These are phyloP conservation scores for Austroboletus festivus DNA, from an alignment of 768 basidiomycete species.

Conservation along the genomic window DNA sequence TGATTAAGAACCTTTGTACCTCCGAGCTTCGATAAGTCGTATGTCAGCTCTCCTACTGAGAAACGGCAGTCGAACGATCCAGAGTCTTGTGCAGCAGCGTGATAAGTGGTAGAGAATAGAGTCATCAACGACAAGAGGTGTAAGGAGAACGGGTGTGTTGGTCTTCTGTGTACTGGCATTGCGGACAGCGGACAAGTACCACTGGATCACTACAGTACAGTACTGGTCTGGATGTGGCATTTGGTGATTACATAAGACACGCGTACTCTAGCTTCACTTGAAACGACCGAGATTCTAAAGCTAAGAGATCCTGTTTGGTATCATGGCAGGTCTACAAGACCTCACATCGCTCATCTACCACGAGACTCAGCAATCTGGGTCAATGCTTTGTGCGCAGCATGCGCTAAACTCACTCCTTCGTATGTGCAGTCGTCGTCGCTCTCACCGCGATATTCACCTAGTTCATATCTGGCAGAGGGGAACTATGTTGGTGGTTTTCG, in stretches of 20 bases:
- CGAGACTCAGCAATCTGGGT: slow-evolving; percentile 72
- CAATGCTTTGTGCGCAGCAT: slow-evolving; percentile 86
- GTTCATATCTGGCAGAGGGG: slow-evolving; percentile 35
- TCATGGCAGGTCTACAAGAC: slow-evolving; percentile 58
- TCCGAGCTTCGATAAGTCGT: slow-evolving; percentile 56
- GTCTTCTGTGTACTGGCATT: slow-evolving; percentile 23
- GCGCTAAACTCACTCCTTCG: slow-evolving; percentile 79
- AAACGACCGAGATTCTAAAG: too few relatives aligned
- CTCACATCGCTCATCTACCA: slow-evolving; percentile 66
- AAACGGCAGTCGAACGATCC: slow-evolving; percentile 52
- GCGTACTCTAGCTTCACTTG: too few relatives aligned
- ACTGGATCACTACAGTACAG: too few relatives aligned
- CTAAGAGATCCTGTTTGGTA: slow-evolving; percentile 6
- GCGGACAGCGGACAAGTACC: neutral
- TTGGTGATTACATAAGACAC: slow-evolving; percentile 34
- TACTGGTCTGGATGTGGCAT: slow-evolving; percentile 10
- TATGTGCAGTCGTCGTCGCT: slow-evolving; percentile 40
- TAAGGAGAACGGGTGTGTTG: neutral
- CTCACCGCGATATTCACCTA: slow-evolving; percentile 27
- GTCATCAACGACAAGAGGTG: slow-evolving; percentile 14
- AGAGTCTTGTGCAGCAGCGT: slow-evolving; percentile 37
- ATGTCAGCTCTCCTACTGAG: slow-evolving; percentile 42
- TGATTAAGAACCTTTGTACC: slow-evolving; percentile 50
- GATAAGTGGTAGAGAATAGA: slow-evolving; percentile 20
- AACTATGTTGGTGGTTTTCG: slow-evolving; percentile 41